Evolutionary conservation across 2,329 filamentous ascomycete genomes (phyloP).

Genomic region (Microascus cirrosus): DNA sequence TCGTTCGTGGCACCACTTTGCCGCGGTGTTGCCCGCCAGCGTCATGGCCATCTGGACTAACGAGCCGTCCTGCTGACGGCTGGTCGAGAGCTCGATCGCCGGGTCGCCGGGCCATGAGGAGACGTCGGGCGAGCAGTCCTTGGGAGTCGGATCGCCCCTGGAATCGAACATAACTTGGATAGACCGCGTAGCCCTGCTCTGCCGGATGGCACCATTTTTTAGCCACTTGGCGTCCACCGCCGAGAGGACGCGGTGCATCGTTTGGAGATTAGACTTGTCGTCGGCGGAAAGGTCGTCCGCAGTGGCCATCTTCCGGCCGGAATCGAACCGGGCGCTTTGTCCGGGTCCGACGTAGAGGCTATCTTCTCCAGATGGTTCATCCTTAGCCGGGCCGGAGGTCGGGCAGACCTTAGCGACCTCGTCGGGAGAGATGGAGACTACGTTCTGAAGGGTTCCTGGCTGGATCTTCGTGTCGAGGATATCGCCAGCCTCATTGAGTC

Average conservation of each 20-base stretch:
- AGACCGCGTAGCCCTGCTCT: conserved; percentile 28
- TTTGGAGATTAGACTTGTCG: conserved; percentile 32
- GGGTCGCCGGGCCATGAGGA: conserved; percentile 32
- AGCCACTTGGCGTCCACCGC: conserved; percentile 31
- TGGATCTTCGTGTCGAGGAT: conserved; percentile 43
- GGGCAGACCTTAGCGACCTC: conserved; percentile 34
- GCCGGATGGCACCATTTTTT: conserved; percentile 35
- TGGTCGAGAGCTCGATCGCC: conserved; percentile 28
- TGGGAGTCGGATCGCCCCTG: conserved; percentile 9
- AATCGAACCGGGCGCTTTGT: conserved; percentile 8
- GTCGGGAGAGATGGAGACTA: conserved; percentile 45
- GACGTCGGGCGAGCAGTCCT: conserved; percentile 1
- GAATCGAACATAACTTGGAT: conserved; percentile 31
- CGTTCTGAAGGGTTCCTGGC: conserved; percentile 38
- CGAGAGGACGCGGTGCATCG: conserved; percentile 34
- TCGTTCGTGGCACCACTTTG: conserved; percentile 47
- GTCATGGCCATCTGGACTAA: conserved; percentile 33
- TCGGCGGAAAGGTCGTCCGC: conserved; percentile 27
- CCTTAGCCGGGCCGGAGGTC: conserved; percentile 13
- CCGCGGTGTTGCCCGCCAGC: conserved; percentile 49
- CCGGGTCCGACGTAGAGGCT: conserved; percentile 18
- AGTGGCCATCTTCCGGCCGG: conserved; percentile 30
- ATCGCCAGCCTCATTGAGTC: conserved; percentile 37
- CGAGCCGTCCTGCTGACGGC: conserved; percentile 6
- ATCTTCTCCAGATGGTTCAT: conserved; percentile 10